Conservation (phyloP, 331 rosid genomes). For the Acacia pycnantha region DNA sequence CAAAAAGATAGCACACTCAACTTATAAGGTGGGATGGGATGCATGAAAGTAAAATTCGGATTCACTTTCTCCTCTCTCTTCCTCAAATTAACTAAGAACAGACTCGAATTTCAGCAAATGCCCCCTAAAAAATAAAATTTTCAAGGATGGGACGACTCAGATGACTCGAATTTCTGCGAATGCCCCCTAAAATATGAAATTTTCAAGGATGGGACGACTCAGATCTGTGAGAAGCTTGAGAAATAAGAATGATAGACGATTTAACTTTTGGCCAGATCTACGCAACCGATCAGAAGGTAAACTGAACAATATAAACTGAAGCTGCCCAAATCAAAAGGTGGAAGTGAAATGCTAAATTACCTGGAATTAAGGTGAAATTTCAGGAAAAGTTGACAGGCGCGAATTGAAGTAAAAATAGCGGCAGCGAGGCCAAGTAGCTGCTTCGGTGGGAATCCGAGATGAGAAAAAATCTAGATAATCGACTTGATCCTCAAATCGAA, state of each 20-base stretch:
- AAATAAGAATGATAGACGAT: neutral
- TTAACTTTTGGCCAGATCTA: conserved; percentile 25
- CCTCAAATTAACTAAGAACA: conserved; percentile 10
- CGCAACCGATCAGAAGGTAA: conserved; percentile 26
- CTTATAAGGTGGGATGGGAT: conserved; percentile 2
- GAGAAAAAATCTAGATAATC: conserved; percentile 6
- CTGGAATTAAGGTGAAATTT: conserved; percentile 34
- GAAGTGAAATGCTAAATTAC: conserved; percentile 22
- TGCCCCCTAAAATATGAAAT: neutral
- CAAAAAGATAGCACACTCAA: conserved; percentile 15
- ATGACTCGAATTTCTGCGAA: conserved; percentile 15
- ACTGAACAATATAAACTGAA: conserved; percentile 10
- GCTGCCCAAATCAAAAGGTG: conserved; percentile 3
- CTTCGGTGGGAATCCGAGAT: neutral
- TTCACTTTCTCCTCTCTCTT: neutral
- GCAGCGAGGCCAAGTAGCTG: neutral
- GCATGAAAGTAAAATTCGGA: neutral
- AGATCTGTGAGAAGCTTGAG: conserved; percentile 6
- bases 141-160: neutral
- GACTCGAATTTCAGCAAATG: conserved; percentile 5
- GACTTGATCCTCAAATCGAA: conserved; percentile 7
- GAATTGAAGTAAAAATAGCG: conserved; percentile 31
- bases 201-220: neutral
- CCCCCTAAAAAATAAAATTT: neutral
- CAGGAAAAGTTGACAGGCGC: neutral